phyloP scores from a whole-genome alignment of 768 basidiomycete species.

The Russula vinacea region DNA sequence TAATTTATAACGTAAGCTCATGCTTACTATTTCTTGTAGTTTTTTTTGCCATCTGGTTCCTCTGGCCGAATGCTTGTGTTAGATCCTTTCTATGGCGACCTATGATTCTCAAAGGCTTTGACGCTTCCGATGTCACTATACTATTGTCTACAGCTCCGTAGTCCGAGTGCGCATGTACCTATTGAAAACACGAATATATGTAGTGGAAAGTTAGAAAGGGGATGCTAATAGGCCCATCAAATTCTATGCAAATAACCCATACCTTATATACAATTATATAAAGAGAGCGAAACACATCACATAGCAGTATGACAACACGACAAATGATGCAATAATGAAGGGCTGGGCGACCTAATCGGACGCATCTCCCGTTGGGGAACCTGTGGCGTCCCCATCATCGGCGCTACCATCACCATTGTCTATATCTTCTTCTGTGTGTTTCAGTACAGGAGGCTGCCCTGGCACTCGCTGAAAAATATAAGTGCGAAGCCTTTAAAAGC shows the following conservation, averaged over 20 bases:
- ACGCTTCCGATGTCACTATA: too few species aligned
- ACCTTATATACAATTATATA: constrained; percentile 2
- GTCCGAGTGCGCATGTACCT: too few species aligned
- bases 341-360: not conserved
- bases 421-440: not conserved
- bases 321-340: not conserved
- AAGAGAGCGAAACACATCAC: not conserved
- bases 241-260: not conserved
- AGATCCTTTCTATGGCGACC: not conserved
- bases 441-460: constrained; percentile 46
- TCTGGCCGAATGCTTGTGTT: not conserved
- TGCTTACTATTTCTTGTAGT: not conserved
- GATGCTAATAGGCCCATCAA: not conserved
- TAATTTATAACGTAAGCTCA: not conserved
- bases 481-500: not conserved
- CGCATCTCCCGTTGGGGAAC: not conserved
- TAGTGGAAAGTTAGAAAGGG: too few species aligned
- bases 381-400: not conserved
- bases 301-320: not conserved
- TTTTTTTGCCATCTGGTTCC: too few species aligned
- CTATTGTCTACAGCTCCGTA: too few species aligned
- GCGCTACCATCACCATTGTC: not conserved
- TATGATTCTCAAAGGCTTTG: not conserved
- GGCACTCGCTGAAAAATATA: constrained; percentile 47
- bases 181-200: too few species aligned